Evolutionary conservation across 2,329 filamentous ascomycete genomes (phyloP).

Genomic region (Monosporascus ibericus): DNA sequence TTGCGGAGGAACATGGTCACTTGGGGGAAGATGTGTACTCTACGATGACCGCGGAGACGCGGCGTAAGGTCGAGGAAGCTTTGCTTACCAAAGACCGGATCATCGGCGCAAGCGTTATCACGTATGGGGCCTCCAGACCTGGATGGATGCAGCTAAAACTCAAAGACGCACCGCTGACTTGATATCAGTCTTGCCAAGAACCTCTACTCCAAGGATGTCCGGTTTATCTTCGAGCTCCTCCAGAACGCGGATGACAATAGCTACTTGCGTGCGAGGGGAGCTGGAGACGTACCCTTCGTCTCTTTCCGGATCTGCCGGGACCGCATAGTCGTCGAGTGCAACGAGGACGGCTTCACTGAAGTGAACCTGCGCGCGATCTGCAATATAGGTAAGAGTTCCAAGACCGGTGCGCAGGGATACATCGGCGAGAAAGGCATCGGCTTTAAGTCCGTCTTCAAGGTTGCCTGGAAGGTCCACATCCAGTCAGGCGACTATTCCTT

Average conservation of each 20-base stretch:
- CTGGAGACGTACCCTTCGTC: slow-evolving; percentile 22
- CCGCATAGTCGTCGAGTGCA: slow-evolving; percentile 40
- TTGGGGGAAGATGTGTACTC: slow-evolving; percentile 7
- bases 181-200: slow-evolving; percentile 33
- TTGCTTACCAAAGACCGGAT: slow-evolving; percentile 9
- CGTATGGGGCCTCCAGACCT: slow-evolving; percentile 7
- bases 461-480: slow-evolving; percentile 36
- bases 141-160: not conserved
- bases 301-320: slow-evolving; percentile 30
- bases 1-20: slow-evolving; percentile 17
- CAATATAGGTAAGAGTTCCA: slow-evolving; percentile 38
- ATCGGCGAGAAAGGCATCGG: slow-evolving; percentile 47
- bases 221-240: slow-evolving; percentile 47
- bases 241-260: slow-evolving; percentile 50
- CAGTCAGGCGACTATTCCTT: slow-evolving; percentile 39
- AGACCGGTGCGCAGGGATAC: slow-evolving; percentile 32
- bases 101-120: slow-evolving; percentile 16
- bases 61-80: slow-evolving; percentile 10
- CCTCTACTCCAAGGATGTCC: slow-evolving; percentile 35
- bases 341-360: slow-evolving; percentile 40
- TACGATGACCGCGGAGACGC: slow-evolving; percentile 4
- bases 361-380: slow-evolving; percentile 41
- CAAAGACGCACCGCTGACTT: not conserved
- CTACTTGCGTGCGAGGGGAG: slow-evolving; percentile 23
- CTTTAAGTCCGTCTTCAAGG: slow-evolving; percentile 46